Conservation (phyloP, 305 asterid species). For the Fraxinus dipetala region DNA sequence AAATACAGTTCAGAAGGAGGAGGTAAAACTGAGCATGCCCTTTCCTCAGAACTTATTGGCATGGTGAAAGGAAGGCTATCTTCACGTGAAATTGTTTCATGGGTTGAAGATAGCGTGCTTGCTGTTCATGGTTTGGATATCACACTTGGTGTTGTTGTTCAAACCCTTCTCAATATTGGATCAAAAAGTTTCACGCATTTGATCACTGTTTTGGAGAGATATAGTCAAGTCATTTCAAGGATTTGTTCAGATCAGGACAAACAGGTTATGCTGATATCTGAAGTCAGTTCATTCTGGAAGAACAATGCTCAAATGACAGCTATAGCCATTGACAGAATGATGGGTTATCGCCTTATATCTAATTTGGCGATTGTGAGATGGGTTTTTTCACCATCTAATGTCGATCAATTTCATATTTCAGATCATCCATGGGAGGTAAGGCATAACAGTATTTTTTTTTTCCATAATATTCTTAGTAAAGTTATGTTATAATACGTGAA, state of each 20-base stretch:
- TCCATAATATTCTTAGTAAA: background rate
- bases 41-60: slow-evolving; percentile 71
- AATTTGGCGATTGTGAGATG: slow-evolving; percentile 93
- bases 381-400: slow-evolving; percentile 75
- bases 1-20: slow-evolving; percentile 67
- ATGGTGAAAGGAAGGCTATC: slow-evolving; percentile 79
- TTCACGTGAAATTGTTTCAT: slow-evolving; percentile 68
- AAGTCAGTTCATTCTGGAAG: slow-evolving; percentile 87
- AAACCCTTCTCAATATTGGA: slow-evolving; percentile 89
- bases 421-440: slow-evolving; percentile 98
- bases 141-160: slow-evolving; percentile 71
- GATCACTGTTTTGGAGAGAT: slow-evolving; percentile 94
- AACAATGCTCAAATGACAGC: slow-evolving; percentile 89
- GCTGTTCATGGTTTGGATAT: slow-evolving; percentile 70
- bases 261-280: slow-evolving; percentile 76
- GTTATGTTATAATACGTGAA: background rate
- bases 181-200: slow-evolving; percentile 97
- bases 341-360: slow-evolving; percentile 93
- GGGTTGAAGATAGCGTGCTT: slow-evolving; percentile 77
- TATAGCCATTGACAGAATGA: slow-evolving; percentile 89
- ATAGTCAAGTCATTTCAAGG: slow-evolving; percentile 84
- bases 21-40: slow-evolving; percentile 60
- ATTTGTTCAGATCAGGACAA: slow-evolving; percentile 78
- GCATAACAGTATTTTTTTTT: background rate
- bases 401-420: slow-evolving; percentile 68